These are phyloP conservation scores for Apiotrichum gamsii DNA, from an alignment of 1,284 basidiomycete genomes.

Conservation along the genomic window DNA sequence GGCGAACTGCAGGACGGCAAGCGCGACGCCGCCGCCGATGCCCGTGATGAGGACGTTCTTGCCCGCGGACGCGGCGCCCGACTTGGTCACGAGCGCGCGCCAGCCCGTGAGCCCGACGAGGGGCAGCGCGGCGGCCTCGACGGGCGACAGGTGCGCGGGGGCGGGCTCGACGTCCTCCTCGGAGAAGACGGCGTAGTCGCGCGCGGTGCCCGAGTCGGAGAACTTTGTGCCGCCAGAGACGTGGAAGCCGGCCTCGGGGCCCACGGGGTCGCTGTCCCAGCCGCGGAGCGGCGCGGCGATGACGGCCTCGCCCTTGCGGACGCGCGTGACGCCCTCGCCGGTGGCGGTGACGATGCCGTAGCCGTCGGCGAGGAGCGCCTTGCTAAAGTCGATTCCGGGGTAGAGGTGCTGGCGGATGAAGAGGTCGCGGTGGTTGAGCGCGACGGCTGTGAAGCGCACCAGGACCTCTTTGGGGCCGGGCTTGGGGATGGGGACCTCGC, in stretches of 20 bases:
- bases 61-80: slow-evolving; percentile 8
- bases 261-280: slow-evolving; percentile 12
- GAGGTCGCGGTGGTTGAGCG: slow-evolving; percentile 21
- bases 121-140: slow-evolving; percentile 12
- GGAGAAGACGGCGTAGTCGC: slow-evolving; percentile 12
- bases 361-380: slow-evolving; percentile 12
- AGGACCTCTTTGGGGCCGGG: slow-evolving; percentile 7
- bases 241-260: slow-evolving; percentile 11
- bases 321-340: slow-evolving; percentile 4
- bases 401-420: slow-evolving; percentile 18
- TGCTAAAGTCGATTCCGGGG: slow-evolving; percentile 12
- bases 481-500: slow-evolving; percentile 10
- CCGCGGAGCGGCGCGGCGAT: slow-evolving; percentile 11
- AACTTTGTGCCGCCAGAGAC: slow-evolving; percentile 10
- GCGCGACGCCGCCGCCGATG: slow-evolving; percentile 17
- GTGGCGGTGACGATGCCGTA: slow-evolving; percentile 8
- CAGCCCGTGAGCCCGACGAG: slow-evolving; percentile 14
- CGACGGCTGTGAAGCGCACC: slow-evolving; percentile 11
- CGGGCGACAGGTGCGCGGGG: slow-evolving; percentile 8
- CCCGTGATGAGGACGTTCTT: slow-evolving; percentile 18
- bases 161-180: slow-evolving; percentile 17
- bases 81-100: slow-evolving; percentile 16
- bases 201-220: slow-evolving; percentile 13
- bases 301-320: neutral
- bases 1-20: slow-evolving; percentile 15